Evolutionary conservation across 108 stramenopile genomes (phyloP).

Genomic region (Cyclotella atomus): DNA sequence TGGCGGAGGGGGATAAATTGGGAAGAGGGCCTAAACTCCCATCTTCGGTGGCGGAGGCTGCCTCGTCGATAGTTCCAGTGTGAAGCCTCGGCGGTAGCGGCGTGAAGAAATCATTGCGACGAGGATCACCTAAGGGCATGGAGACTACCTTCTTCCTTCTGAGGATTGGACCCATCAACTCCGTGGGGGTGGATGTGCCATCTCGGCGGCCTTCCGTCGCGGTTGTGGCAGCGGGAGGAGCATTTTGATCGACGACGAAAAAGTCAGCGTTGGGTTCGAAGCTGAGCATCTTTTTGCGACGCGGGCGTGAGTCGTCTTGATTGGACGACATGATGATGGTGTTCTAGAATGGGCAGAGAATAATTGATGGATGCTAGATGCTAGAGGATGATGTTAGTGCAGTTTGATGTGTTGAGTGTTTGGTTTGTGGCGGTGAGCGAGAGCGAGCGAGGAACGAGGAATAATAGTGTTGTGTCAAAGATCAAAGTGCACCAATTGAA

Average conservation of each 20-base stretch:
- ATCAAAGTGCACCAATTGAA: too few species aligned
- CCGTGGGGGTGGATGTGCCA: background rate
- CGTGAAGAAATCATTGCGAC: slow-evolving; percentile 13
- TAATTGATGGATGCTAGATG: too few species aligned
- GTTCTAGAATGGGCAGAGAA: too few species aligned
- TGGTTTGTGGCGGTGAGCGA: too few species aligned
- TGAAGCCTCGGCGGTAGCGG: background rate
- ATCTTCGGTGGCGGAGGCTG: slow-evolving; percentile 5
- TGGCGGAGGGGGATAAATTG: background rate
- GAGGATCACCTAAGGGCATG: slow-evolving; percentile 49
- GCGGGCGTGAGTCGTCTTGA: background rate
- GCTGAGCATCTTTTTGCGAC: slow-evolving; percentile 18
- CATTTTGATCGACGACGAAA: slow-evolving; percentile 23
- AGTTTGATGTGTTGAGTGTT: too few species aligned
- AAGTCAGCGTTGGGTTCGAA: slow-evolving; percentile 37
- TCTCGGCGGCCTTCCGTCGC: background rate
- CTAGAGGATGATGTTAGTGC: too few species aligned
- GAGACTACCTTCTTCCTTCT: slow-evolving; percentile 61
- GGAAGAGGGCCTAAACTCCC: slow-evolving; percentile 4
- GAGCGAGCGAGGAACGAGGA: too few species aligned
- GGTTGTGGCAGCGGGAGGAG: slow-evolving; percentile 3
- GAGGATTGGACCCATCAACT: slow-evolving; percentile 60
- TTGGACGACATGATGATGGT: background rate
- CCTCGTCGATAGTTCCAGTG: background rate
- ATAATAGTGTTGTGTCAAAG: too few species aligned